Evolutionary conservation across 805 yeast genomes (phyloP), one percentile per base, ranked within the genome.

Genomic region (Zygosaccharomyces bisporus): DNA sequence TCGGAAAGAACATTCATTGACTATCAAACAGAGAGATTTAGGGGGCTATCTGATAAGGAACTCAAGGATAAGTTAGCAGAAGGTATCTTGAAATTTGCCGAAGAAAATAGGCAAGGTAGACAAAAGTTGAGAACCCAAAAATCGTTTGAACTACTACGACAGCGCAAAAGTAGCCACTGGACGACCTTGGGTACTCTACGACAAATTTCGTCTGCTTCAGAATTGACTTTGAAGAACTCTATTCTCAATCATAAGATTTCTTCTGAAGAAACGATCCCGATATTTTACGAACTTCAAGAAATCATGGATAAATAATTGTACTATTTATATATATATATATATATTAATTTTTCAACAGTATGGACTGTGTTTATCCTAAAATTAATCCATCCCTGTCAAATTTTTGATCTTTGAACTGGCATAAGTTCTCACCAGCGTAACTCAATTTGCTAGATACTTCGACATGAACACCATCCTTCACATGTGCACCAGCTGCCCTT

Each of bases 371-470:
- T 33, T 24, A 42, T 36, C 53, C 64, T 30, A 67, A 16, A 21
- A 65, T 52, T 30, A 52, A 49, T 20, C 57, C 53, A 40, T 61
- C 50, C n/a, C 50, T 37, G 9, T 50, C 52, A 29, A 70, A 71
- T 2, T 51, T 36, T 39, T 72, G 66, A 14, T 81, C 89, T 46
- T 70, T 72, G 45, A 75, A 79, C 45, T 64, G 61, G 40, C 75
- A 80, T 41, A 86, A 70, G 1, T 83, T 84, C 64, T 85, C 93
- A 21, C 93, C 93, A 13, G 70, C 66, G 56, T 90, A 91, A 54
- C 91, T 81, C 5, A 89, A 71, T 41, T 73, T 64, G 4, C 91
- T 81, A n/a, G 80, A 74, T 1, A 91, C 87, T 67, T 91, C 99
- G 9, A 88, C 85, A 17, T 74, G 64, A 0, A 67, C 71, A 17